Percentiles rank a stretch among this genome's conserved stretches.
phyloP scores from a whole-genome alignment of 2,329 filamentous ascomycete species.

The Aspergillus pseudoglaucus region DNA sequence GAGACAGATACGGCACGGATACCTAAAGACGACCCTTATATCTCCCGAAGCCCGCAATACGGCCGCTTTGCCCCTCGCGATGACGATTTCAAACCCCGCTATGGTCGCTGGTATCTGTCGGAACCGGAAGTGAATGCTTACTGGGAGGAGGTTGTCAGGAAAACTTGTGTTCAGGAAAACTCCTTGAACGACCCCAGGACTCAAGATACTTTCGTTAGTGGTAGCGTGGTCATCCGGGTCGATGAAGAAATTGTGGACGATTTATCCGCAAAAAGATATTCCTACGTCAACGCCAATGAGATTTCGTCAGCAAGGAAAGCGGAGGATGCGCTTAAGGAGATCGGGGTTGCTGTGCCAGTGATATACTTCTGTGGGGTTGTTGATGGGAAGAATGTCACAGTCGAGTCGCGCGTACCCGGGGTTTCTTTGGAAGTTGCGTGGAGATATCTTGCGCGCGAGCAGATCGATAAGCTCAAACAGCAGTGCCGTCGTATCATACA shows the following conservation, averaged over 20 bases:
- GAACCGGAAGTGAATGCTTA: slow-evolving; percentile 25
- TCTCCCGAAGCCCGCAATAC: slow-evolving; percentile 26
- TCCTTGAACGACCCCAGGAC: slow-evolving; percentile 23
- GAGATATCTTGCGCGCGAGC: slow-evolving; percentile 27
- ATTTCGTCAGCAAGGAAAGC: slow-evolving; percentile 28
- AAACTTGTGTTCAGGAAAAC: slow-evolving; percentile 26
- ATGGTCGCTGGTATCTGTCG: slow-evolving; percentile 26
- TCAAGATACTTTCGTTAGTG: slow-evolving; percentile 29
- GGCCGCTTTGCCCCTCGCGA: slow-evolving; percentile 28
- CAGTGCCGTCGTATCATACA: slow-evolving; percentile 32
- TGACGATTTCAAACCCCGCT: slow-evolving; percentile 31
- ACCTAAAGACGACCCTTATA: slow-evolving; percentile 28
- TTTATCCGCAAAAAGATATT: slow-evolving; percentile 24
- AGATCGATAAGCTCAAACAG: slow-evolving; percentile 28
- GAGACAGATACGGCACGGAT: slow-evolving; percentile 27
- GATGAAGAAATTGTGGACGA: slow-evolving; percentile 23
- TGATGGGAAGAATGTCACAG: slow-evolving; percentile 33
- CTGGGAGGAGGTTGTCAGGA: slow-evolving; percentile 29
- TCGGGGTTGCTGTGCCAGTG: slow-evolving; percentile 29
- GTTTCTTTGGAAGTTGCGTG: slow-evolving; percentile 35
- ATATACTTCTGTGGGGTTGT: slow-evolving; percentile 33
- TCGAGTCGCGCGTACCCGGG: slow-evolving; percentile 36
- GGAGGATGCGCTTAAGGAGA: slow-evolving; percentile 24
- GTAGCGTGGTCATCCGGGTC: slow-evolving; percentile 32
- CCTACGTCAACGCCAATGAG: slow-evolving; percentile 33